A percentile compares a stretch with the other conserved stretches of the same genome.
phyloP scores from a whole-genome alignment of 1,284 basidiomycete genomes.

The Phlebopus sp. region DNA sequence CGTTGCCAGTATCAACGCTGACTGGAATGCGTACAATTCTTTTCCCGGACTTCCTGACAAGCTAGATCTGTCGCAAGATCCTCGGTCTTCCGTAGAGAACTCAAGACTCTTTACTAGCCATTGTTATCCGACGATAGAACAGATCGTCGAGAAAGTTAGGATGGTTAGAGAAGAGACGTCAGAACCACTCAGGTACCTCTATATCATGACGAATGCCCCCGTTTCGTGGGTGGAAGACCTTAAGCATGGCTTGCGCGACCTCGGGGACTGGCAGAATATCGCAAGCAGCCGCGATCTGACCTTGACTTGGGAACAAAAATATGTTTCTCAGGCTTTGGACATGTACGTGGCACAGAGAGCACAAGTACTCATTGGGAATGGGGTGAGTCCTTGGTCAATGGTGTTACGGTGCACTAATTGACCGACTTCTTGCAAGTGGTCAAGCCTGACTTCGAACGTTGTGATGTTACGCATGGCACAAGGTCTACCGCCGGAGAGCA shows the following conservation, averaged over 20 bases:
- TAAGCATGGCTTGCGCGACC: constrained; percentile 36
- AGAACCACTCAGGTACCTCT: constrained; percentile 30
- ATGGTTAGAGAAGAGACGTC: constrained; percentile 23
- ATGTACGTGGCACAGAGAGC: constrained; percentile 42
- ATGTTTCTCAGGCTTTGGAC: constrained; percentile 37
- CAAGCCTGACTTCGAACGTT: constrained; percentile 51
- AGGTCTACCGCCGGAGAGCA: constrained; percentile 13
- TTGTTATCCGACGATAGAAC: constrained; percentile 39
- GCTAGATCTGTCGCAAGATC: constrained; percentile 21
- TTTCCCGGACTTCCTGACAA: constrained; percentile 38
- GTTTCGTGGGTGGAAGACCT: constrained; percentile 41
- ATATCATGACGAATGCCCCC: constrained; percentile 53
- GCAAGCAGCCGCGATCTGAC: constrained; percentile 33
- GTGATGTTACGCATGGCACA: constrained; percentile 44
- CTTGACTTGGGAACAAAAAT: constrained; percentile 35
- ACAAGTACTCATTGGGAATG: constrained; percentile 42
- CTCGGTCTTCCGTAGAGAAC: constrained; percentile 27
- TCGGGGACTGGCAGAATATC: constrained; percentile 21
- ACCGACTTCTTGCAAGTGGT: constrained; percentile 39
- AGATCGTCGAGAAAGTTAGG: constrained; percentile 36
- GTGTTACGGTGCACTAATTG: neutral
- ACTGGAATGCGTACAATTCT: constrained; percentile 41
- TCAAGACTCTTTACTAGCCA: constrained; percentile 28
- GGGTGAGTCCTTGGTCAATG: constrained; percentile 7
- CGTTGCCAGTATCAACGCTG: constrained; percentile 38